A percentile compares a stretch with the other conserved stretches of the same genome.
Evolutionary conservation across 495 filamentous ascomycete genomes (phyloP).

Genomic region (Staphylotrichum tortipilum): DNA sequence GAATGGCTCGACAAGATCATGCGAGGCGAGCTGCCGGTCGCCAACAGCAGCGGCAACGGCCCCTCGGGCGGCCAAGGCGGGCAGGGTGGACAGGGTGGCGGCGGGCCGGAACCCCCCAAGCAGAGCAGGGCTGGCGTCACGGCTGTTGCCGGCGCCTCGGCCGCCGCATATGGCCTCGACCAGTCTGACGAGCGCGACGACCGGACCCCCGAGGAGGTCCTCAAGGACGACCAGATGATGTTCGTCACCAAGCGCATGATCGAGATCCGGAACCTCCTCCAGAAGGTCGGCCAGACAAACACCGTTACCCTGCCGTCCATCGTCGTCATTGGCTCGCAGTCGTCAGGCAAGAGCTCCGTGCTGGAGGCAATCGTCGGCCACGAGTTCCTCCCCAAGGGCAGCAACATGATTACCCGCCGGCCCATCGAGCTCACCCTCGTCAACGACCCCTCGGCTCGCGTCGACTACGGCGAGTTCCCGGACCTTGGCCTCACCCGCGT

Average conservation of each 20-base stretch:
- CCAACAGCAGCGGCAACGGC: too few relatives aligned
- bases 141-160: slow-evolving; percentile 52
- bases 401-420: slow-evolving; percentile 95
- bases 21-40: slow-evolving; percentile 45
- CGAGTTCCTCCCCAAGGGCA: slow-evolving; percentile 94
- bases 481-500: slow-evolving; percentile 84
- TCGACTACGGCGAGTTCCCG: slow-evolving; percentile 94
- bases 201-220: slow-evolving; percentile 49
- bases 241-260: slow-evolving; percentile 98
- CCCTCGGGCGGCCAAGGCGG: slow-evolving; percentile 29
- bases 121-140: slow-evolving; percentile 53
- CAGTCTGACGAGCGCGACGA: slow-evolving; percentile 62
- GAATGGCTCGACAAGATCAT: slow-evolving; percentile 81
- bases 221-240: slow-evolving; percentile 99
- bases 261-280: slow-evolving; percentile 86
- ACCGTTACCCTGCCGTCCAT: slow-evolving; percentile 86
- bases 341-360: slow-evolving; percentile 96
- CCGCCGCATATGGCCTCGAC: slow-evolving; percentile 70
- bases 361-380: slow-evolving; percentile 96
- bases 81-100: slow-evolving; percentile 35
- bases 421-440: slow-evolving; percentile 96
- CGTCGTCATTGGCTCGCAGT: slow-evolving; percentile 96
- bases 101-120: slow-evolving; percentile 44
- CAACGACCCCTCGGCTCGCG: slow-evolving; percentile 84
- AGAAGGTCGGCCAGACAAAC: slow-evolving; percentile 82